Base-by-base conservation (phyloP, 2,329 filamentous ascomycete genomes). In the Diaporthe longicolla region DNA sequence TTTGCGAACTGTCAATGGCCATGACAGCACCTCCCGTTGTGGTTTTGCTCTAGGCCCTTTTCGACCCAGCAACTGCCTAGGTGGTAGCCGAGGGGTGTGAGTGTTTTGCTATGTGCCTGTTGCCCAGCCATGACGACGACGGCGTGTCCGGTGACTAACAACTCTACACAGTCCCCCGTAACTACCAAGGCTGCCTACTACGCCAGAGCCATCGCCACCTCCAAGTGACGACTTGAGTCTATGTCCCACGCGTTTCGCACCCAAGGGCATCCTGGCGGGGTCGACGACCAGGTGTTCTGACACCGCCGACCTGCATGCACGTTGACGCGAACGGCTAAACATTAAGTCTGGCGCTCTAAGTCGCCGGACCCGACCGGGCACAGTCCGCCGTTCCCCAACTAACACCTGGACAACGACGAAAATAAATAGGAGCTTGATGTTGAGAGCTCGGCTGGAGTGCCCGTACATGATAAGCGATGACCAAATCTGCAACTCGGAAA, bases 1-100 rank as follows among this genome's bases (percentile, higher is more conserved):
- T 68, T 68, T 68, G 63, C 63, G 48, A 68, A 54, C 63, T 50
- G 48, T 54, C 45, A 54, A 26, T 40, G 48, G 45, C 48, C 43
- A 68, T 40, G 32, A 54, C 48, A 54, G 61, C 61, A 52, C 61
- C 21, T 66, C 45, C 29, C 63, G 37, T 19, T 19, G 45, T 52
- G 45, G 63, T 52, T 24, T 32, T 52, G 61, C 5, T 29, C 61
- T 66, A 66, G 61, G 13, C 61, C 7, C 29, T 21, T 50, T 66
- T 52, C 29, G 61, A 66, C 61, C 26, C 21, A 52, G 45, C 21
- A n/a, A 17, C 63, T 68, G 63, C 61, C 61, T 32, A 68, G 63
- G 29, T 32, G 40, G 48, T 21, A 13, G 43, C 24, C 9, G 37
- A 21, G 61, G 21, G 24, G 59, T 29, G 17, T 13, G n/a, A 8